Evolutionary conservation across 768 basidiomycete genomes (phyloP), one percentile per base, ranked within the genome.

Genomic region (Termitomyces sp.): DNA sequence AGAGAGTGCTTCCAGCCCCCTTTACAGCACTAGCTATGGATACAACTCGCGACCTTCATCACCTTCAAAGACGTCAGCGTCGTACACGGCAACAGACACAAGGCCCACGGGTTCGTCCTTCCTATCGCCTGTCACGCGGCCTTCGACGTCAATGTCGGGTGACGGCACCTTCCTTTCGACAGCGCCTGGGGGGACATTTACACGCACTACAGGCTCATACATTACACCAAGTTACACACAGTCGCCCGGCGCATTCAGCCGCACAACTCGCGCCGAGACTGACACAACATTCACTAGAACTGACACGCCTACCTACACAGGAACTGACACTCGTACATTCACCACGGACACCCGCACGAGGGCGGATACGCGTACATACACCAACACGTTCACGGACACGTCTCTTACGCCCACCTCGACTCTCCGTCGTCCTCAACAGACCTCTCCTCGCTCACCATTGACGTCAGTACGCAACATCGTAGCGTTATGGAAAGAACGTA

Each of bases 391-490:
- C 49, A 70, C 75, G 5, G 64, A 68, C n/a, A 70, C 73, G 3
- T 72, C 76, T 5, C 59, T 68, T 1, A 79, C 80, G 1, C 80
- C 85, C 2, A 79, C 77, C 0, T 76, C 86, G 0, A 72, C 82
- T 11, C 71, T 89, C 18, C 84, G 85, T 40, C 79, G 86, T 43
- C 84, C 85, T 3, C 82, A 87, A 55, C 53, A 54, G 5, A 76
- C 76, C 0, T 84, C 86, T 3, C 87, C 89, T 4, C 81, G 87
- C 9, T 88, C 86, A 4, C 88, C 90, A 1, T 73, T 90, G 28
- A 77, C 84, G 0, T 88, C 86, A 4, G 86, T 93, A 24, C 81
- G 88, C 33, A 92, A 92, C 61, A 83, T 92, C 40, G 86, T 93
- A 7, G 81, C 84, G 0, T 76, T 86, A 8, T 93, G 90, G 89